These are phyloP conservation scores for Areca catechu DNA, from an alignment of 176 grass and related monocot genomes.

Conservation along the genomic window DNA sequence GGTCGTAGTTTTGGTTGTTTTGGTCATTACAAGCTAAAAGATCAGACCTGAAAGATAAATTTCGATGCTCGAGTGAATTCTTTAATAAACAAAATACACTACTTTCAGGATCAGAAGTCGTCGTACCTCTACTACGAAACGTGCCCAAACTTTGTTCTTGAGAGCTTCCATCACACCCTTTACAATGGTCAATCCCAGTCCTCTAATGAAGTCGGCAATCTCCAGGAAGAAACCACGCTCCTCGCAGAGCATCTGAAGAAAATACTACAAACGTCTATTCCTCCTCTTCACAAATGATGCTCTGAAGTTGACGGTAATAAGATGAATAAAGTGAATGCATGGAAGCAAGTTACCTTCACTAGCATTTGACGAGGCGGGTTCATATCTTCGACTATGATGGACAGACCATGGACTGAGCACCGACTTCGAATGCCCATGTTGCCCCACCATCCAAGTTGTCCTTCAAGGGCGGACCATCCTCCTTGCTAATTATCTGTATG, in stretches of 20 bases:
- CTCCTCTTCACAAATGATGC: no score
- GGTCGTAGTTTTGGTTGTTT: no score
- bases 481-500: conserved; percentile 44
- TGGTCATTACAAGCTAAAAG: no score
- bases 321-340: no score
- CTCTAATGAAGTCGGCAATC: conserved; percentile 75
- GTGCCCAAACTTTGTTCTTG: conserved; percentile 74
- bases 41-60: no score
- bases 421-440: conserved; percentile 84
- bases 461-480: conserved; percentile 57
- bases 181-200: conserved; percentile 75
- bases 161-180: conserved; percentile 76
- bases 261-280: neutral
- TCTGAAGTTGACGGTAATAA: no score
- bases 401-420: conserved; percentile 61
- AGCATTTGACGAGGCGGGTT: conserved; percentile 69
- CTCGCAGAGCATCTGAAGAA: conserved; percentile 66
- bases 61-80: no score
- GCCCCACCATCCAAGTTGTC: conserved; percentile 73
- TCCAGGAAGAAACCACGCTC: conserved; percentile 78
- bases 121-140: conserved; percentile 68
- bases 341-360: conserved; percentile 41
- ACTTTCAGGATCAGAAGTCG: no score
- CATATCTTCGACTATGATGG: conserved; percentile 75
- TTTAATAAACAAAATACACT: no score